Percentiles rank a stretch among this genome's conserved stretches.
These are phyloP conservation scores for Cryphonectria nitschkei DNA, from an alignment of 2,329 filamentous ascomycete genomes.

Conservation along the genomic window DNA sequence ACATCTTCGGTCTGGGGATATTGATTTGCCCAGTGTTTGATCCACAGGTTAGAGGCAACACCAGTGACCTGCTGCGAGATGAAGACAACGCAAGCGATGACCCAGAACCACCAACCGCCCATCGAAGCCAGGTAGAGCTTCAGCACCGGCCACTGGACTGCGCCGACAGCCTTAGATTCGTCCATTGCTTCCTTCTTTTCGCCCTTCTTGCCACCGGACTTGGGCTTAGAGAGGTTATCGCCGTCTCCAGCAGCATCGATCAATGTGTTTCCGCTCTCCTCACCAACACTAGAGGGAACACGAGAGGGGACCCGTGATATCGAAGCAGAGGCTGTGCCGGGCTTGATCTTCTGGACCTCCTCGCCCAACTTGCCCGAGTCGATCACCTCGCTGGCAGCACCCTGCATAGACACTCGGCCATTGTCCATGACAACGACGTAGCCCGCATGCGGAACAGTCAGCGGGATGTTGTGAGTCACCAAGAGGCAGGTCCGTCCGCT, in stretches of 20 bases:
- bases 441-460: constrained; percentile 80
- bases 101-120: constrained; percentile 98
- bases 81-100: constrained; percentile 75
- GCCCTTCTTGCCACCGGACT: constrained; percentile 50
- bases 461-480: constrained; percentile 92
- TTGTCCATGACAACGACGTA: constrained; percentile 88
- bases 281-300: constrained; percentile 74
- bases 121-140: constrained; percentile 84
- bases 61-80: constrained; percentile 80
- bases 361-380: constrained; percentile 88
- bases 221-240: constrained; percentile 49
- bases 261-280: constrained; percentile 60
- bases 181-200: constrained; percentile 60
- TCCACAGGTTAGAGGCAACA: constrained; percentile 92
- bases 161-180: constrained; percentile 81
- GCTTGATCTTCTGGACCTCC: constrained; percentile 74
- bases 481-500: constrained; percentile 85
- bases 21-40: constrained; percentile 91
- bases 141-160: constrained; percentile 87
- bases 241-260: constrained; percentile 55
- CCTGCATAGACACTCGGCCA: constrained; percentile 76
- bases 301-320: constrained; percentile 78
- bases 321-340: constrained; percentile 71
- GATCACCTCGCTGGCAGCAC: constrained; percentile 77
- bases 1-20: constrained; percentile 61